Evolutionary conservation across 495 filamentous ascomycete genomes (phyloP).

Genomic region (Hypoxylon crocopeplum): DNA sequence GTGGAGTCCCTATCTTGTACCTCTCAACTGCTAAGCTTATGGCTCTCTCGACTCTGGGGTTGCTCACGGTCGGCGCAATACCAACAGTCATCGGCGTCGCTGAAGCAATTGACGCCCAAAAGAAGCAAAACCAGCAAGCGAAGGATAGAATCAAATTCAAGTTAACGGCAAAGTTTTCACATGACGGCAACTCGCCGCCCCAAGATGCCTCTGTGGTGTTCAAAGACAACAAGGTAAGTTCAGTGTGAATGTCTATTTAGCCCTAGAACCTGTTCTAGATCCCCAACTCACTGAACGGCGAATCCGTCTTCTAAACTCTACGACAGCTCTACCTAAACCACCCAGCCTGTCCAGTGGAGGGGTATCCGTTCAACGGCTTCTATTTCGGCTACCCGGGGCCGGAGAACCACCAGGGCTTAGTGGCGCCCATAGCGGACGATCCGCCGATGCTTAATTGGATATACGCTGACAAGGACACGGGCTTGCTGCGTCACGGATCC

Average conservation of each 20-base stretch:
- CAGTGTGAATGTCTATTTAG: too few species aligned
- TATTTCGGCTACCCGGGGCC: constrained; percentile 65
- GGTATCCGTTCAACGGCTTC: constrained; percentile 65
- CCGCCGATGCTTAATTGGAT: constrained; percentile 72
- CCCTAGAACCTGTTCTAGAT: not conserved
- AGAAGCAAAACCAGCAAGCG: constrained; percentile 54
- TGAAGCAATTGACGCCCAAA: constrained; percentile 58
- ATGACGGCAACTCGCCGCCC: constrained; percentile 45
- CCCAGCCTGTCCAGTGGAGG: constrained; percentile 49
- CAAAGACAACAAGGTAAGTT: constrained; percentile 53
- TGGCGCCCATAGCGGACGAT: constrained; percentile 63
- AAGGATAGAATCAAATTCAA: constrained; percentile 61
- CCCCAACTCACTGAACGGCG: not conserved
- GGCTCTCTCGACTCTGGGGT: constrained; percentile 48
- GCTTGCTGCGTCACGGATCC: constrained; percentile 61
- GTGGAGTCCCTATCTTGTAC: constrained; percentile 15
- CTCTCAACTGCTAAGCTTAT: constrained; percentile 22
- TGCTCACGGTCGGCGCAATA: constrained; percentile 54
- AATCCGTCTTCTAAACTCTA: constrained; percentile 10
- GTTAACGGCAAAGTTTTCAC: constrained; percentile 52
- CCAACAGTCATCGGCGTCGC: constrained; percentile 59
- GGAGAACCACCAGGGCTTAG: constrained; percentile 62
- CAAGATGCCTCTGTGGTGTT: constrained; percentile 49
- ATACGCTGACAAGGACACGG: constrained; percentile 64
- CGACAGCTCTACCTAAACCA: constrained; percentile 55